Evolutionary conservation across 1,284 basidiomycete genomes (phyloP), one percentile per base, ranked within the genome.

Genomic region (Papiliotrema terrestris): DNA sequence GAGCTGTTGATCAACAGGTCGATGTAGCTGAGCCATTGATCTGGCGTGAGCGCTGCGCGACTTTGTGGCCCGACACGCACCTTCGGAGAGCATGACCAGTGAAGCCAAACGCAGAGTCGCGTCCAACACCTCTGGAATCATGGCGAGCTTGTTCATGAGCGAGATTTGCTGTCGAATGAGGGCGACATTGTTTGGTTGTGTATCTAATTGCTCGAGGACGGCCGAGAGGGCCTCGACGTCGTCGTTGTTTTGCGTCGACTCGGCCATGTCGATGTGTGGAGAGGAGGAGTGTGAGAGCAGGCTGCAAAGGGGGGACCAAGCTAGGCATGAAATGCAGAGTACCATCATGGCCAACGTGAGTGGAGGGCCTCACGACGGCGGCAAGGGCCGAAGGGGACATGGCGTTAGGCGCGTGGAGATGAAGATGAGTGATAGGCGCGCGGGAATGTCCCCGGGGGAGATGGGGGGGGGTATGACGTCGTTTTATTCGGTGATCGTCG

Each of bases 71-170:
- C n/a, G n/a, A 0, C 15, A 63, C 69, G 23, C 39, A 70, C 72
- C 53, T 54, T 73, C 69, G 14, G 60, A 56, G 1, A 73, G 57
- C 59, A 73, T 72, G 9, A 67, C 45, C 8, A 71, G 46, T 11
- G 58, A 44, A 1, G 66, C 53, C n/a, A 70, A 48, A 8, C 48
- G 54, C 3, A 45, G 13, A 23, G 55, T 51, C 3, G 55, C 54
- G 14, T 65, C 62, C 3, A 56, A 39, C 2, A 59, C 64, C 45
- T 68, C 64, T 8, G 61, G 36, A 3, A 48, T 13, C 63, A 69
- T 65, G 26, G 48, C 58, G 8, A 69, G 57, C 15, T 57, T 39
- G 19, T 55, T 36, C 64, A 70, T 65, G 19, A 73, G 63, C 14
- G 47, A 52, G 44, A 72, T 59, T 52, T 73, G 71, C 19, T 52